Conservation (phyloP, 768 basidiomycete species). For the Suillus brevipes region DNA sequence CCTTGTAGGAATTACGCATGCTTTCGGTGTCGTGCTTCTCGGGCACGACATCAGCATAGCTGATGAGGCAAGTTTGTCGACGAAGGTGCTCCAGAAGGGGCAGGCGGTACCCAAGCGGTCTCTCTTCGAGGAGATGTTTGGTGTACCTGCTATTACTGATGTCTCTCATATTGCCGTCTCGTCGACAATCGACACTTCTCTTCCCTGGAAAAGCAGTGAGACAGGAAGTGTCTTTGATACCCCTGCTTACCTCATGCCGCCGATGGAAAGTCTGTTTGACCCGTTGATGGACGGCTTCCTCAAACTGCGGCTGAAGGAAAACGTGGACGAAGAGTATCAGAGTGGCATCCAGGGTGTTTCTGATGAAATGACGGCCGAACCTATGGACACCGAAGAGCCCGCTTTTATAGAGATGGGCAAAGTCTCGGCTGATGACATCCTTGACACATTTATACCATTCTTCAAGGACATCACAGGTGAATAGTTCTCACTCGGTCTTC, state of each 20-base stretch:
- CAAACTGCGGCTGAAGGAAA: conserved; percentile 28
- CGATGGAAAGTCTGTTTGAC: conserved; percentile 71
- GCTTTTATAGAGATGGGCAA: conserved; percentile 24
- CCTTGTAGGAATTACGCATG: conserved; percentile 68
- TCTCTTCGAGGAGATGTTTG: conserved; percentile 91
- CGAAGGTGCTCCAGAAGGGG: conserved; percentile 37
- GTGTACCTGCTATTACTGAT: conserved; percentile 63
- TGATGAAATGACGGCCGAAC: conserved; percentile 46
- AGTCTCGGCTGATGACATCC: conserved; percentile 53
- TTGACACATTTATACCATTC: conserved; percentile 58
- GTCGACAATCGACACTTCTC: conserved; percentile 18
- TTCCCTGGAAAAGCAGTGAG: conserved; percentile 42
- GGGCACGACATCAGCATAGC: conserved; percentile 54
- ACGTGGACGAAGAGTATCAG: conserved; percentile 14
- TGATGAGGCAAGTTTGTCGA: conserved; percentile 43
- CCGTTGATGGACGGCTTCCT: conserved; percentile 55
- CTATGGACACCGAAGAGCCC: conserved; percentile 21
- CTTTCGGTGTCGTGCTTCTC: conserved; percentile 65
- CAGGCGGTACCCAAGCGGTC: conserved; percentile 46
- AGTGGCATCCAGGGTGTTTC: conserved; percentile 35
- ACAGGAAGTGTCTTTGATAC: conserved; percentile 56
- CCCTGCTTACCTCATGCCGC: conserved; percentile 76
- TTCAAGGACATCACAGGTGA: conserved; percentile 57
- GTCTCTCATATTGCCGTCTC: conserved; percentile 14
- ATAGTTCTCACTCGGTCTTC: conserved; percentile 11